phyloP scores from a whole-genome alignment of 306 rosid genomes.

The Rosa chinensis region DNA sequence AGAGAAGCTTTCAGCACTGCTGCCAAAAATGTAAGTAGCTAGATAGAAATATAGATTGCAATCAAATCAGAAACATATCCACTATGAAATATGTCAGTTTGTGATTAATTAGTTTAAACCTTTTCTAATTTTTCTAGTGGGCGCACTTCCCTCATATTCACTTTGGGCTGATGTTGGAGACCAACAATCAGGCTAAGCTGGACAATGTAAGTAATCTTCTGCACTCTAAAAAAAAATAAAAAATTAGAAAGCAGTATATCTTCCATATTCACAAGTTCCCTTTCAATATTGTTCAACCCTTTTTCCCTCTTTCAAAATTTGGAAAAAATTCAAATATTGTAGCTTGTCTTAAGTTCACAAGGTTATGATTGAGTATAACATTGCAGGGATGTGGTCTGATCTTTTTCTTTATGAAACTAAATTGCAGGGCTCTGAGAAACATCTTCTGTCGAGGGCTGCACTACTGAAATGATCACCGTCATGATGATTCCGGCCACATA shows the following conservation, averaged over 20 bases:
- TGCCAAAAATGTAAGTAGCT: slow-evolving; percentile 72
- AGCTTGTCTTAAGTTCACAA: neutral
- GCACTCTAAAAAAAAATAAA: neutral
- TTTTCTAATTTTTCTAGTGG: slow-evolving; percentile 53
- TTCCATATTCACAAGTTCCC: neutral
- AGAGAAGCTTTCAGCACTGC: slow-evolving; percentile 98
- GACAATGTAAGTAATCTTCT: slow-evolving; percentile 58
- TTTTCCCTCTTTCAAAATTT: neutral
- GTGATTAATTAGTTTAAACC: neutral
- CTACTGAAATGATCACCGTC: slow-evolving; percentile 52
- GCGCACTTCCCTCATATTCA: slow-evolving; percentile 99
- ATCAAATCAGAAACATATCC: neutral
- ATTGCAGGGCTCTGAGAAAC: slow-evolving; percentile 70
- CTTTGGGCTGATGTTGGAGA: slow-evolving; percentile 92
- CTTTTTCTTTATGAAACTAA: neutral
- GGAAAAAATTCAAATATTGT: neutral
- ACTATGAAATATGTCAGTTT: neutral
- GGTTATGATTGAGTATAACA: neutral
- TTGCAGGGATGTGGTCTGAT: neutral
- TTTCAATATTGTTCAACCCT: neutral
- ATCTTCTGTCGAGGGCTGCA: slow-evolving; percentile 65
- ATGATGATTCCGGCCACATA: slow-evolving; percentile 12
- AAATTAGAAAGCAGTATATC: neutral
- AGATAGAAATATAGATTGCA: neutral
- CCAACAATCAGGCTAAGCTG: slow-evolving; percentile 76